Percentiles rank a stretch among this genome's conserved stretches.
These are phyloP conservation scores for Royoungia palumana DNA, from an alignment of 768 basidiomycete genomes.

Conservation along the genomic window DNA sequence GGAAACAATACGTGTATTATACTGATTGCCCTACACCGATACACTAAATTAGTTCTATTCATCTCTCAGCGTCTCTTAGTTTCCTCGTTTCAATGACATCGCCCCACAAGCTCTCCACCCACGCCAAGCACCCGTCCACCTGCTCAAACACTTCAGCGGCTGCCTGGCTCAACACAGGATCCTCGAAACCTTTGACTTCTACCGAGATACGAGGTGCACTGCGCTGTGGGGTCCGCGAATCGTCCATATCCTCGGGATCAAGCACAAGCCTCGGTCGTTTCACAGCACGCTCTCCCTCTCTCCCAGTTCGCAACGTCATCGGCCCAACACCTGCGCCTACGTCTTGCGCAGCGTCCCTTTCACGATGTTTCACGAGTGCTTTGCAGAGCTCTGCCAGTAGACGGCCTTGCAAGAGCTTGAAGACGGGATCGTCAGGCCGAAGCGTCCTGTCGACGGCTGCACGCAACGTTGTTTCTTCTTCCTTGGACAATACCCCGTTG, in stretches of 20 bases:
- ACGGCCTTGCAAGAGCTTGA: slow-evolving; percentile 57
- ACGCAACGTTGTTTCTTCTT: slow-evolving; percentile 53
- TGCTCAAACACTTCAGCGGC: slow-evolving; percentile 40
- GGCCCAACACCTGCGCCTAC: slow-evolving; percentile 11
- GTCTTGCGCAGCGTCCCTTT: slow-evolving; percentile 1
- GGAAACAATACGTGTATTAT: too few relatives aligned
- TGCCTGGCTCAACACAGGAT: slow-evolving; percentile 48
- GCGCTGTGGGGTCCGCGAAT: not conserved
- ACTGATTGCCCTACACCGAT: too few relatives aligned
- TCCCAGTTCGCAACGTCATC: slow-evolving; percentile 33
- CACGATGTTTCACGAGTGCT: slow-evolving; percentile 24
- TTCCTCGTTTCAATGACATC: slow-evolving; percentile 33
- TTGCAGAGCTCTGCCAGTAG: slow-evolving; percentile 41
- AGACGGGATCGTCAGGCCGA: slow-evolving; percentile 62
- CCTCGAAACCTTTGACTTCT: slow-evolving; percentile 65
- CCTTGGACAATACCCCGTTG: slow-evolving; percentile 22
- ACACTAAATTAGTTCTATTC: not conserved
- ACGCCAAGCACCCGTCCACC: slow-evolving; percentile 43
- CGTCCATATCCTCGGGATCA: slow-evolving; percentile 21
- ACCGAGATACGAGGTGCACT: slow-evolving; percentile 5
- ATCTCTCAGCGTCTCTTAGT: not conserved
- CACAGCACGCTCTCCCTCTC: slow-evolving; percentile 15
- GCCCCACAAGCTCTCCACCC: slow-evolving; percentile 56
- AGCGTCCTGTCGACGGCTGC: slow-evolving; percentile 62
- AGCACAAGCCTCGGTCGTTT: slow-evolving; percentile 29